These are phyloP conservation scores for Clavulina sp. DNA, from an alignment of 768 basidiomycete species.

Conservation along the genomic window DNA sequence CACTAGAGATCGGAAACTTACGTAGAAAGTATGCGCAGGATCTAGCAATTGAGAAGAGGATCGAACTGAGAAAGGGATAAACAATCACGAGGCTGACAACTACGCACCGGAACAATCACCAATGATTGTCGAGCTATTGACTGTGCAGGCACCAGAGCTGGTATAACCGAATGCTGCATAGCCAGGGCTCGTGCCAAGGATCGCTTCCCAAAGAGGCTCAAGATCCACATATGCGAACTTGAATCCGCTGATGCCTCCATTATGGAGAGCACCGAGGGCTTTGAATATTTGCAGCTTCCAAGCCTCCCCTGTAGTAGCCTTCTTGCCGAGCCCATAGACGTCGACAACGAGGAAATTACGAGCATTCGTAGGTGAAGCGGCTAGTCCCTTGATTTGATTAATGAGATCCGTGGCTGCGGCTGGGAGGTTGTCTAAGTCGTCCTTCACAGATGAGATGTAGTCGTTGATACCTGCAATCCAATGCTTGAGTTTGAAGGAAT, in stretches of 20 bases:
- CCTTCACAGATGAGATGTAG: slow-evolving; percentile 9
- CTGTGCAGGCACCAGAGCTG: no score
- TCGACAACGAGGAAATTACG: slow-evolving; percentile 32
- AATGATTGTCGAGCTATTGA: no score
- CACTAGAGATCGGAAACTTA: no score
- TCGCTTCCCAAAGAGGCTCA: slow-evolving; percentile 16
- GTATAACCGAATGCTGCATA: no score
- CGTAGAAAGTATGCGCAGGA: no score
- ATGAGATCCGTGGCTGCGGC: slow-evolving; percentile 19
- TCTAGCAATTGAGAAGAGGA: no score
- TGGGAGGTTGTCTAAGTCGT: slow-evolving; percentile 9
- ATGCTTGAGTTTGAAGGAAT: slow-evolving; percentile 14
- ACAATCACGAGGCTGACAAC: no score
- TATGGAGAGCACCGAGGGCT: slow-evolving; percentile 17
- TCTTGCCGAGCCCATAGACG: slow-evolving; percentile 31
- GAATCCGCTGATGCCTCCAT: neutral
- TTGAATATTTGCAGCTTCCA: slow-evolving; percentile 31
- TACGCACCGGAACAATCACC: no score
- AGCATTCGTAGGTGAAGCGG: slow-evolving; percentile 32
- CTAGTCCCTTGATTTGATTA: slow-evolving; percentile 28
- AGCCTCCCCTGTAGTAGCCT: slow-evolving; percentile 26
- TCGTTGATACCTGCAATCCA: slow-evolving; percentile 39
- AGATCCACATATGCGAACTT: slow-evolving; percentile 1
- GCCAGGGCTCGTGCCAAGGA: slow-evolving; percentile 26
- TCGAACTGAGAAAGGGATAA: no score